Conservation (phyloP, 2,329 filamentous ascomycete genomes). For the Stromatinia cepivora region DNA sequence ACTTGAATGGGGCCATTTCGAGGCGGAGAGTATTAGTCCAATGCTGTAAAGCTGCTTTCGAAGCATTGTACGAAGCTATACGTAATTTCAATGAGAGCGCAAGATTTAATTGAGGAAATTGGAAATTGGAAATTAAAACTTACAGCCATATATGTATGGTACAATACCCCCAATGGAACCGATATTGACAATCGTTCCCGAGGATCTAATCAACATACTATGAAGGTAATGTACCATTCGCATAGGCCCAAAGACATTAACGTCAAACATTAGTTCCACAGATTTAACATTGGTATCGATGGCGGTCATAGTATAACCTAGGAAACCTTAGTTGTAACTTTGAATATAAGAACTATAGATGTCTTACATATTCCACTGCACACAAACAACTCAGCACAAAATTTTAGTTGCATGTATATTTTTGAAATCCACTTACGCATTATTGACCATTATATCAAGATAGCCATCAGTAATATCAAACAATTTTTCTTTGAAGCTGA, state of each 20-base stretch:
- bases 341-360: no score
- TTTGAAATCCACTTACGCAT: no score
- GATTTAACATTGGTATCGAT: conserved; percentile 37
- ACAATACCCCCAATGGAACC: conserved; percentile 25
- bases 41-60: conserved; percentile 46
- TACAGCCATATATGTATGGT: conserved; percentile 41
- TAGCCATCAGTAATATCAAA: neutral
- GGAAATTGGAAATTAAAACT: neutral
- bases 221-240: conserved; percentile 37
- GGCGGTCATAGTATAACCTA: conserved; percentile 40
- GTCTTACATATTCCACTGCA: no score
- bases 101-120: no score
- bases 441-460: neutral
- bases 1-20: conserved; percentile 30
- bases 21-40: conserved; percentile 28
- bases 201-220: conserved; percentile 32
- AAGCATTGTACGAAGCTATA: conserved; percentile 44
- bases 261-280: conserved; percentile 37
- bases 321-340: no score
- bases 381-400: no score
- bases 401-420: no score
- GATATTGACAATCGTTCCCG: conserved; percentile 39
- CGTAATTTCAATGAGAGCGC: neutral
- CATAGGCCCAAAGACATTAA: conserved; percentile 40
- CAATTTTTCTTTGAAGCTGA: conserved; percentile 36